phyloP scores from a whole-genome alignment of 805 yeast genomes.

The Ogataea methylovora region DNA sequence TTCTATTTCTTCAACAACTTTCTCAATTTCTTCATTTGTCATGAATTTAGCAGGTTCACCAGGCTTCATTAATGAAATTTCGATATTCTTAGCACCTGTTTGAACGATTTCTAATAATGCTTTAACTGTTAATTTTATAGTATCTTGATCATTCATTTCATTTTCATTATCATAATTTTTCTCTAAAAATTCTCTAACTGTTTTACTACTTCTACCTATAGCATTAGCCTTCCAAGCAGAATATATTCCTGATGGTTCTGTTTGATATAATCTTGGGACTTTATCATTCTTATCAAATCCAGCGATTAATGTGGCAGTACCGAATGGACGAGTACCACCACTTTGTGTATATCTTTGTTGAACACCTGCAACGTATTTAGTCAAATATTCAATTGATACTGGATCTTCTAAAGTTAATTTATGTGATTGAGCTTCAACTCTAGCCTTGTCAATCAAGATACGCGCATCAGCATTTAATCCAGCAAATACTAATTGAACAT shows the following conservation, averaged over 20 bases:
- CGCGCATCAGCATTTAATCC: constrained; percentile 99
- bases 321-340: constrained; percentile 98
- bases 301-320: constrained; percentile 89
- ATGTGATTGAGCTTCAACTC: constrained; percentile 95
- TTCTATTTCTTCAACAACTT: constrained; percentile 75
- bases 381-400: constrained; percentile 82
- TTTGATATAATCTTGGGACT: constrained; percentile 79
- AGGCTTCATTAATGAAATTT: constrained; percentile 80
- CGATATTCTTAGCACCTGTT: constrained; percentile 95
- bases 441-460: constrained; percentile 86
- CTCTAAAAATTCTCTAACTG: constrained; percentile 92
- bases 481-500: constrained; percentile 88
- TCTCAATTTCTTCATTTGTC: constrained; percentile 63
- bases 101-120: constrained; percentile 93
- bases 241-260: constrained; percentile 96
- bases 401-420: constrained; percentile 92
- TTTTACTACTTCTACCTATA: constrained; percentile 90
- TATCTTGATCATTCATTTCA: constrained; percentile 56
- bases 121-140: constrained; percentile 76
- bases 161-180: constrained; percentile 61
- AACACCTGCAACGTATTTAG: constrained; percentile 94
- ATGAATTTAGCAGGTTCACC: constrained; percentile 51
- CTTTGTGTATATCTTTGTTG: constrained; percentile 96
- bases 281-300: constrained; percentile 88
- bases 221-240: constrained; percentile 98